Conservation (phyloP, 78 protist genomes). For the Dictyostelium intermedium region DNA sequence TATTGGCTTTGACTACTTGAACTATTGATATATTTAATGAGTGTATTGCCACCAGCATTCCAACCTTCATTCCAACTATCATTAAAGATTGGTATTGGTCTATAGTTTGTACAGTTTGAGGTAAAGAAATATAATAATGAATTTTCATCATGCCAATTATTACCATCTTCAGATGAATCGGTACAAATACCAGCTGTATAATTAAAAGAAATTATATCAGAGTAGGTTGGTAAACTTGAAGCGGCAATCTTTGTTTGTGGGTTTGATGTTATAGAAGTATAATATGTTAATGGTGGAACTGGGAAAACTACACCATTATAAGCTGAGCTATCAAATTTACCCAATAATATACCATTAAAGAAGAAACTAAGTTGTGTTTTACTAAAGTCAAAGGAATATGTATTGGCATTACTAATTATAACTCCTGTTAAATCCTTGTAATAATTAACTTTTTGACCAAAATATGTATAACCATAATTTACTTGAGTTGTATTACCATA, state of each 20-base stretch:
- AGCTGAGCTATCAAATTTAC: not conserved
- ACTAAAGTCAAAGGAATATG: not conserved
- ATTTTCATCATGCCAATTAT: not conserved
- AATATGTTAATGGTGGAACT: not conserved
- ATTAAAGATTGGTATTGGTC: constrained; percentile 23
- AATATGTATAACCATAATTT: not conserved
- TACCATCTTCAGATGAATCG: not conserved
- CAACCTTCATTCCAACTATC: not conserved
- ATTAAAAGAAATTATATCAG: not conserved
- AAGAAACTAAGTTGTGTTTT: not conserved
- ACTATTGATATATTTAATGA: not conserved
- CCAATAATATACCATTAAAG: not conserved
- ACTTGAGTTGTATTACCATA: not conserved
- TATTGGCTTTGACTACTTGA: not conserved
- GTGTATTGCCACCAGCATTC: not conserved
- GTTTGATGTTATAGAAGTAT: not conserved
- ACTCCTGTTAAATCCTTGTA: not conserved
- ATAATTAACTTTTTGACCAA: not conserved
- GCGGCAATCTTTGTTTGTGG: not conserved
- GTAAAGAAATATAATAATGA: constrained; percentile 12
- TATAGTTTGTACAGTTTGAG: constrained; percentile 12
- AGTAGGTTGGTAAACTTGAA: not conserved
- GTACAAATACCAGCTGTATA: not conserved
- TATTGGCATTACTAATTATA: not conserved
- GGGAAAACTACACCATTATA: not conserved